These are phyloP conservation scores for Lactarius akahatsu DNA, from an alignment of 768 basidiomycete species.

Conservation along the genomic window DNA sequence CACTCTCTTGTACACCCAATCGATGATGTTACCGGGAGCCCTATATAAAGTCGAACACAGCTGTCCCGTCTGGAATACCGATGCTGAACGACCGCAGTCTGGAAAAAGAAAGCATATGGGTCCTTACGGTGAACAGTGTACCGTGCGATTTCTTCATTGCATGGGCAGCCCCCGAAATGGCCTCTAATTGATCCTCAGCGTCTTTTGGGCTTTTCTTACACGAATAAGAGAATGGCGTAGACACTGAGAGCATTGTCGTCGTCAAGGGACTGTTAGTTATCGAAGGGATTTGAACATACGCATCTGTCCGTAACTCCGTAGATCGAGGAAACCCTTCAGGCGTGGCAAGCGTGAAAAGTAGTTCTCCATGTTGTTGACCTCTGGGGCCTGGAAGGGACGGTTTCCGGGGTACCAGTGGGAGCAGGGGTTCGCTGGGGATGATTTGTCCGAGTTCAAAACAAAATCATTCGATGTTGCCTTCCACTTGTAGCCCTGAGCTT, in stretches of 20 bases:
- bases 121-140: slow-evolving; percentile 50
- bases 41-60: slow-evolving; percentile 50
- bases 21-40: slow-evolving; percentile 64
- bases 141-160: slow-evolving; percentile 58
- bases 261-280: not conserved
- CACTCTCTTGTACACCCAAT: slow-evolving; percentile 59
- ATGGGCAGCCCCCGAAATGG: slow-evolving; percentile 60
- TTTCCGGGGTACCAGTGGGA: slow-evolving; percentile 75
- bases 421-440: slow-evolving; percentile 52
- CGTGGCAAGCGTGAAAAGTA: slow-evolving; percentile 55
- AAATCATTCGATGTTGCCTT: slow-evolving; percentile 37
- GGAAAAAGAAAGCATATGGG: not conserved
- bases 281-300: slow-evolving; percentile 38
- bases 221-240: slow-evolving; percentile 74
- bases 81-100: not conserved
- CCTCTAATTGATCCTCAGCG: slow-evolving; percentile 75
- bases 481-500: slow-evolving; percentile 68
- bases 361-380: slow-evolving; percentile 72
- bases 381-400: slow-evolving; percentile 71
- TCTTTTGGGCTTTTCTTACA: slow-evolving; percentile 63
- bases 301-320: slow-evolving; percentile 84
- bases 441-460: slow-evolving; percentile 14
- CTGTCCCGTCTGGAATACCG: slow-evolving; percentile 41
- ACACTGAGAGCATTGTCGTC: slow-evolving; percentile 45
- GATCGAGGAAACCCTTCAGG: slow-evolving; percentile 66